Conservation (phyloP, 2,329 filamentous ascomycete genomes). For the Magnaporthiopsis poae region DNA sequence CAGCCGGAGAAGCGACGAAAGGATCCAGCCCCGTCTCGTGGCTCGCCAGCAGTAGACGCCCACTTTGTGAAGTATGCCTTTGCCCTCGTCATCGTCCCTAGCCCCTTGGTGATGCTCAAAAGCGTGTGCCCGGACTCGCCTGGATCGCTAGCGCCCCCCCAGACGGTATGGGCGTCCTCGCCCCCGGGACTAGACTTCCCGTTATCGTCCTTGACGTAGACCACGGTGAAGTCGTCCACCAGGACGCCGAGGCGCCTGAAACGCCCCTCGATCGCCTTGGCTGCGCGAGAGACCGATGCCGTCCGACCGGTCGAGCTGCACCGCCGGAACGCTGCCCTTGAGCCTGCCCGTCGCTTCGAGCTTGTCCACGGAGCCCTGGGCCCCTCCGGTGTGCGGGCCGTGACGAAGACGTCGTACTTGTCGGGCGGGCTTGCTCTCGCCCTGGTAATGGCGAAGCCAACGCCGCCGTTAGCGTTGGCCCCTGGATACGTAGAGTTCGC, state of each 20-base stretch:
- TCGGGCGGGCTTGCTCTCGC: conserved; percentile 26
- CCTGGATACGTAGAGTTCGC: conserved; percentile 18
- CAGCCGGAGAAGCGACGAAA: too few relatives aligned
- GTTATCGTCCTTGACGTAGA: conserved; percentile 1
- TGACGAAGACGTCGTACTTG: conserved; percentile 30
- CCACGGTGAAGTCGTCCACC: conserved; percentile 22
- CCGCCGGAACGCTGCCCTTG: conserved; percentile 22
- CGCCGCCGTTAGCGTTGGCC: conserved; percentile 33
- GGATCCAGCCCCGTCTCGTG: too few relatives aligned
- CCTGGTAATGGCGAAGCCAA: conserved; percentile 32
- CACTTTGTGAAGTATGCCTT: conserved; percentile 1
- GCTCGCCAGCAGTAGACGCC: background rate
- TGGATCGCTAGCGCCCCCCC: background rate
- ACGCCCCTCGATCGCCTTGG: conserved; percentile 16
- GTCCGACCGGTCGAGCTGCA: conserved; percentile 31
- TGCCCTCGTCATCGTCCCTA: background rate
- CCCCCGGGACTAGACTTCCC: background rate
- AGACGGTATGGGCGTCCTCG: background rate
- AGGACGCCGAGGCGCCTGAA: conserved; percentile 25
- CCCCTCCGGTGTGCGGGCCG: conserved; percentile 26
- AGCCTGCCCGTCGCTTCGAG: conserved; percentile 12
- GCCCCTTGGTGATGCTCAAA: background rate
- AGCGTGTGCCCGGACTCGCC: background rate
- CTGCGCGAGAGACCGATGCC: conserved; percentile 28
- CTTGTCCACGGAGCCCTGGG: conserved; percentile 24